Evolutionary conservation across 2,329 filamentous ascomycete genomes (phyloP), one percentile per base, ranked within the genome.

Genomic region (Cladosporium cucumerinum): DNA sequence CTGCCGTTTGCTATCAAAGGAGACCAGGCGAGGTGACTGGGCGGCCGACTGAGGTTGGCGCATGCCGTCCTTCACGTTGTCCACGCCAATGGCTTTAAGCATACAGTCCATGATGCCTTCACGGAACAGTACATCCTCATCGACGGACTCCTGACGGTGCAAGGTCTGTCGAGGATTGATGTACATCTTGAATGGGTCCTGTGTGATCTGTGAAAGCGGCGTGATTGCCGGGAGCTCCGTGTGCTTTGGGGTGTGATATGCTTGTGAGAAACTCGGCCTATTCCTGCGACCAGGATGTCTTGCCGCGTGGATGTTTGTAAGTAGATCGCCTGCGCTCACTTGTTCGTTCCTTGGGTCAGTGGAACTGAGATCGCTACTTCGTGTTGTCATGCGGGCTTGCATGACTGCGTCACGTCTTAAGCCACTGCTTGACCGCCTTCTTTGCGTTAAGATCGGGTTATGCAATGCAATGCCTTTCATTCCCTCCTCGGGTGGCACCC

Each of bases 381-480:
- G 66, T 5, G 67, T 65, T 14, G 80, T 77, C 62, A 85, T 75
- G 65, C 81, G 86, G 16, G 90, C 87, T 68, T 93, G 89, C 43
- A 93, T 79, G 57, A 88, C 86, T 8, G 89, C 91, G 69, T 96
- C 93, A 75, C 93, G 94, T 61, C 92, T 85, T 25, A 97, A 79
- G 30, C 86, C 87, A 52, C 88, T 89, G 63, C 87, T 91, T 0
- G 93, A 92, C 64, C 89, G 68, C 65, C 90, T 86, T 63, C 89
- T 86, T 54, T 87, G 86, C 58, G 86, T 84, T 12, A 75, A 85
- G 75, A 72, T 88, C 11, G 88, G 86, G 71, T 98, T 99, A 75
- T 99, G 95, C 46, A 99, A 82, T 5, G 96, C 95, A 70, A 99
- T 98, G 0, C 95, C 96, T 78, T 98, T 98, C 68, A 87, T 88